Percentiles rank a stretch among this genome's conserved stretches.
Evolutionary conservation across 441 rosid species (phyloP).

Genomic region (Erodium trifolium): DNA sequence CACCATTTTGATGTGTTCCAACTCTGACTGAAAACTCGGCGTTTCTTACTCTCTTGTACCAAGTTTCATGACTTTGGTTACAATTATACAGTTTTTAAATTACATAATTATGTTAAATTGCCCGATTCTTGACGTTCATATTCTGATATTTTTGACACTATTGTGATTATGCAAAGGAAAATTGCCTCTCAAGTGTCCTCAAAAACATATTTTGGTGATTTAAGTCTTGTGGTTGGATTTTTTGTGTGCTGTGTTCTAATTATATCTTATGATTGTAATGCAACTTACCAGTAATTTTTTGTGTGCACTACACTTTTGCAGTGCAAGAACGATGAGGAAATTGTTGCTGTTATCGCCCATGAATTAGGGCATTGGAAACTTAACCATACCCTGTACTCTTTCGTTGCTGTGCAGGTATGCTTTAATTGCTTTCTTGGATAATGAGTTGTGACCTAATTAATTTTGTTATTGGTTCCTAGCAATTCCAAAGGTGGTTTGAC

Average conservation of each 20-base stretch:
- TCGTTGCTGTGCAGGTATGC: constrained; percentile 80
- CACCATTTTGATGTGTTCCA: not conserved
- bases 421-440: constrained; percentile 6
- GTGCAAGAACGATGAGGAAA: constrained; percentile 88
- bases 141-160: not conserved
- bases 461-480: not conserved
- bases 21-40: not conserved
- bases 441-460: not conserved
- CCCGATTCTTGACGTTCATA: not conserved
- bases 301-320: constrained; percentile 26
- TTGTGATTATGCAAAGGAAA: not conserved
- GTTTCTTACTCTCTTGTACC: not conserved
- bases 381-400: constrained; percentile 84
- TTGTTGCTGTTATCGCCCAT: constrained; percentile 94
- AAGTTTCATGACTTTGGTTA: not conserved
- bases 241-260: not conserved
- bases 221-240: not conserved
- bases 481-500: not conserved
- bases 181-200: not conserved
- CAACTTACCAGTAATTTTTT: not conserved
- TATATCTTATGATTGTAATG: not conserved
- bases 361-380: constrained; percentile 99
- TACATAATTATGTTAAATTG: not conserved
- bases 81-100: not conserved
- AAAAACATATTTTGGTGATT: not conserved